Evolutionary conservation across 2,329 filamentous ascomycete genomes (phyloP).

Genomic region (Emydomyces testavorans): DNA sequence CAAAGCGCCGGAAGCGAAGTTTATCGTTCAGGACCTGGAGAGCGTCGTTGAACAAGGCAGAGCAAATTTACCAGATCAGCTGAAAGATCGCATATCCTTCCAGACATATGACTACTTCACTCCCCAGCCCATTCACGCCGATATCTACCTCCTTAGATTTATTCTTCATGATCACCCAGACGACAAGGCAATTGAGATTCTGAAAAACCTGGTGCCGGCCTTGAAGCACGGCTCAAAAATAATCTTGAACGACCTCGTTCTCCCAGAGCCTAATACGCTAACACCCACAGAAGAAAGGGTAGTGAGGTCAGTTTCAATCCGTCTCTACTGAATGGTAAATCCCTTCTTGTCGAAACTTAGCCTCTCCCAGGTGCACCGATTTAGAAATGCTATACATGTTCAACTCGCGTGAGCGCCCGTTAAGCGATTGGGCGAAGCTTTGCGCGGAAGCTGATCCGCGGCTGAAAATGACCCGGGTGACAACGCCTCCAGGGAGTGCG

Average conservation of each 20-base stretch:
- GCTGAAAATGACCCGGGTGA: conserved; percentile 22
- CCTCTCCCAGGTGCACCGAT: conserved; percentile 30
- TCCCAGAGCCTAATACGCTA: no score
- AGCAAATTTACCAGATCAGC: conserved; percentile 7
- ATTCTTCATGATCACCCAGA: conserved; percentile 54
- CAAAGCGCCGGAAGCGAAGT: conserved; percentile 18
- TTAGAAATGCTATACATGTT: conserved; percentile 42
- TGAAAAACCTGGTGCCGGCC: conserved; percentile 43
- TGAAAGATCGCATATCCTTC: conserved; percentile 24
- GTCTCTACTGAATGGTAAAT: no score
- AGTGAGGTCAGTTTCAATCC: no score
- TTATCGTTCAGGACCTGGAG: conserved; percentile 18
- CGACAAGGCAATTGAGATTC: conserved; percentile 40
- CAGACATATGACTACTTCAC: conserved; percentile 48
- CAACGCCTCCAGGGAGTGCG: conserved; percentile 11
- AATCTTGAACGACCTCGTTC: conserved; percentile 32
- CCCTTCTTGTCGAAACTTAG: no score
- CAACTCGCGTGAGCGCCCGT: conserved; percentile 39
- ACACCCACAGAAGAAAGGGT: conserved; percentile 15
- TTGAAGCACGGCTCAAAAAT: conserved; percentile 44
- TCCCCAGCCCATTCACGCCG: conserved; percentile 44
- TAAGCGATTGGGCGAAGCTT: conserved; percentile 38
- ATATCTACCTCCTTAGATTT: conserved; percentile 50
- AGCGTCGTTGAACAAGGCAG: conserved; percentile 10
- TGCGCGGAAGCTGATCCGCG: conserved; percentile 39